Percentiles rank a stretch among this genome's conserved stretches.
phyloP scores from a whole-genome alignment of 805 yeast species.

The Metschnikowia vanudenii region DNA sequence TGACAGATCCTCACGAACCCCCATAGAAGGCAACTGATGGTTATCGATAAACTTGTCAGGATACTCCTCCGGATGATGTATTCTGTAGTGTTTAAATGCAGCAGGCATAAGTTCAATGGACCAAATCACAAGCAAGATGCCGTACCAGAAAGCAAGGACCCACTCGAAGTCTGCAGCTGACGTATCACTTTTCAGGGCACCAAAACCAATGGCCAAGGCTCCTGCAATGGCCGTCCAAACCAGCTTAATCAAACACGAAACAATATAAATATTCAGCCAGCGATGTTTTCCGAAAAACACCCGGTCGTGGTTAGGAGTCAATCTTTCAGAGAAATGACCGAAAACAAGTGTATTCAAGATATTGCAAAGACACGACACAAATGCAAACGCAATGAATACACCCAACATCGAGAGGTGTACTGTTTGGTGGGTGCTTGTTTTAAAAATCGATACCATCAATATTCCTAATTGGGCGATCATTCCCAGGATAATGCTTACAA shows the following conservation, averaged over 20 bases:
- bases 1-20: background rate
- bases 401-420: conserved; percentile 70
- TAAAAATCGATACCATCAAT: conserved; percentile 69
- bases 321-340: conserved; percentile 36
- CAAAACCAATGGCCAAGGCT: conserved; percentile 69
- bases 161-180: conserved; percentile 75
- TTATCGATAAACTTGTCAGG: conserved; percentile 20
- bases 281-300: conserved; percentile 37
- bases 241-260: conserved; percentile 52
- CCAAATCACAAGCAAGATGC: conserved; percentile 60
- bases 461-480: conserved; percentile 68
- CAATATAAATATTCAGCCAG: conserved; percentile 42
- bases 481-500: conserved; percentile 44
- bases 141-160: conserved; percentile 81
- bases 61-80: conserved; percentile 29
- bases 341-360: conserved; percentile 37
- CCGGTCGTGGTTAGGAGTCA: conserved; percentile 39
- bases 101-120: conserved; percentile 71
- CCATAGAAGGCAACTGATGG: conserved; percentile 8
- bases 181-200: conserved; percentile 38
- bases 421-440: conserved; percentile 53
- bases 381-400: conserved; percentile 66
- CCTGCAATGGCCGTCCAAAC: conserved; percentile 68
- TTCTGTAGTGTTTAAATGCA: conserved; percentile 35
- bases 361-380: conserved; percentile 45